Evolutionary conservation across 2,329 filamentous ascomycete species (phyloP), one percentile per base, ranked within the genome.

Genomic region (Fusarium pseudonygamai): DNA sequence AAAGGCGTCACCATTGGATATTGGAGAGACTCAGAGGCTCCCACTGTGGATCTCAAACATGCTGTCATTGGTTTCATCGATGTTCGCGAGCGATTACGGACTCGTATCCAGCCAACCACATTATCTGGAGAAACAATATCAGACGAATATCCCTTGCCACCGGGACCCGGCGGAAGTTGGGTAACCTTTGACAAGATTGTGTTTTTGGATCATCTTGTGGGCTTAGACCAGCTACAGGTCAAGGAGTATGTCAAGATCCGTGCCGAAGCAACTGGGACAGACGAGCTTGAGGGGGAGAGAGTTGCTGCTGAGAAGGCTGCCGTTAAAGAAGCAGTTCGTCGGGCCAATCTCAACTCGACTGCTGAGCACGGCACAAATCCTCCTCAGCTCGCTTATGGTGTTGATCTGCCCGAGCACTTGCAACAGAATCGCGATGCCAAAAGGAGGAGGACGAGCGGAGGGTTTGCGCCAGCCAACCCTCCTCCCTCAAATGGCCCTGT

Each of bases 21-120:
- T 24, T 92, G 90, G 90, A 84, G 89, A 57, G 88, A 90, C 55
- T 91, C 89, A 0, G 81, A 82, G 7, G 85, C 88, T 2, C 84
- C 86, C 0, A 80, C 86, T 20, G 80, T 83, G 13, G 80, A 80
- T 6, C 84, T 85, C 20, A 90, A 89, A 76, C 90, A 91, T 76
- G 85, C 85, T 1, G 87, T 91, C 1, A 86, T 89, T 55, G 90
- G 89, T 10, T 91, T 91, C 67, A 91, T 91, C 55, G 90, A 92
- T 68, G 83, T 88, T 16, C 83, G 88, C 24, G 89, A 91, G 60
- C 85, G 89, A 4, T 84, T 92, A 4, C 87, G 90, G 32, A 91
- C 89, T 5, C 85, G 89, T 12, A 87, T 91, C 42, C 87, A 89
- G 74, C 81, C 83, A 1, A 81, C 83, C 55, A 88, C 85, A 49